Base-by-base conservation (phyloP, 2,329 filamentous ascomycete genomes). In the Akanthomyces dipterigenus region DNA sequence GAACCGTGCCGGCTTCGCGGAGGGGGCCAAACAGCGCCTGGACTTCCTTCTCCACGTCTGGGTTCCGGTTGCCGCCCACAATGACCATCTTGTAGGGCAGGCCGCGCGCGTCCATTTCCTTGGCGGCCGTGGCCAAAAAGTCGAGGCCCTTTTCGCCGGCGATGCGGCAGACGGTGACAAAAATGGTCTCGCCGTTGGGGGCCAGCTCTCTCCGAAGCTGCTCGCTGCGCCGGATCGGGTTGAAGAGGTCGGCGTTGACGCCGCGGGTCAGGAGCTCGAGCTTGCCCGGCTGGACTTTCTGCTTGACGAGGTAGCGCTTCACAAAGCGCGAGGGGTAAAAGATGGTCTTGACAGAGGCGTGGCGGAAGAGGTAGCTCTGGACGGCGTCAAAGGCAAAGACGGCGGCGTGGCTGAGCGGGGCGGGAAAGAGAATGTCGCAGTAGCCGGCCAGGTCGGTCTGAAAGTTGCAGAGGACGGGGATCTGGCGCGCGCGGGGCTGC, bases 381-480 rank as follows among this genome's bases (percentile, higher is more conserved):
- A 88, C 85, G 1, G 79, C 74, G 18, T 82, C 79, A 60, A 89
- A 83, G 12, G 87, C 76, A 71, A 81, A 85, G 51, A 86, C 84
- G 5, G 85, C 86, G 61, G 87, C 78, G 12, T 74, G 73, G 66
- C 84, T 84, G 20, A 90, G 76, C 0, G 84, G 85, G 1, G 78
- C 74, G 0, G 87, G 85, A 63, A 90, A 88, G n/a, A 90, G 75
- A 55, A 90, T 88, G 54, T 82, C 80, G 67, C 85, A 87, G 70
- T 90, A 90, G 1, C 86, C 86, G 0, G 85, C 83, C 11, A 90
- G 75, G 68, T 90, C 87, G 1, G 87, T 90, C 71, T 90, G 87
- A 65, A 89, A 90, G 70, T 89, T 90, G 70, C 87, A 82, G 48
- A 89, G 77, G 1, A 88, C 76, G 2, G 82, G 82, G 1, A 86